Evolutionary conservation across 2,329 filamentous ascomycete genomes (phyloP).

Genomic region (Fusarium paranaense): DNA sequence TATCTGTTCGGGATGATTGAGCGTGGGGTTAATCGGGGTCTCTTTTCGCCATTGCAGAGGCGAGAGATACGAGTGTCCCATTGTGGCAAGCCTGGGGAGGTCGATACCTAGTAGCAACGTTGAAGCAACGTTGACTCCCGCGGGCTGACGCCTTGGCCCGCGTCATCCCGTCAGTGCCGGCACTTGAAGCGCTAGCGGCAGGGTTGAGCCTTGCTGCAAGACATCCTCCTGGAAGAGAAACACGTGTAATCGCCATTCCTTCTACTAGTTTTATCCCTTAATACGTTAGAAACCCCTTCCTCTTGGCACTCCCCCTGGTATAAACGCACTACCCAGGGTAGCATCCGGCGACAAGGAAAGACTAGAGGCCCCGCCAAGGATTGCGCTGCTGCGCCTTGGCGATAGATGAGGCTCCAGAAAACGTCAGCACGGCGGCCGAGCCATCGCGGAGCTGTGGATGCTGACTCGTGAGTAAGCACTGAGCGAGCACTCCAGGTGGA

Average conservation of each 20-base stretch:
- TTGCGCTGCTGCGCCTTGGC: not conserved
- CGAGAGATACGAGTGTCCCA: not conserved
- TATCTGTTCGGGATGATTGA: not conserved
- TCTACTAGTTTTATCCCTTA: not conserved
- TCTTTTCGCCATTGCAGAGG: not conserved
- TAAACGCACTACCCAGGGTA: not conserved
- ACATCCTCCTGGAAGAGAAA: not conserved
- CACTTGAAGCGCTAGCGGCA: not conserved
- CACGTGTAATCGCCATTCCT: not conserved
- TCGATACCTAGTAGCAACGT: not conserved
- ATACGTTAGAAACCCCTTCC: not conserved
- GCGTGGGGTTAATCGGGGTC: not conserved
- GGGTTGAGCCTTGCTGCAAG: not conserved
- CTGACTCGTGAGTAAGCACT: constrained; percentile 1
- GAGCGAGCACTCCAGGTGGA: not conserved
- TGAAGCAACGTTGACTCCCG: not conserved
- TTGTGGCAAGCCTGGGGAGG: not conserved
- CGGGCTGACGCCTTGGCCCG: not conserved
- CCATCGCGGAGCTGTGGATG: not conserved
- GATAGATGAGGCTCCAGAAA: not conserved
- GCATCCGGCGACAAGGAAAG: not conserved
- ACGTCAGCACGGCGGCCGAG: not conserved
- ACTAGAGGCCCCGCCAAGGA: not conserved
- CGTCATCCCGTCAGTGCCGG: not conserved
- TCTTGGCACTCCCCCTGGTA: not conserved